Base-by-base conservation (phyloP, 2,329 filamentous ascomycete species). In the Microdochium bolleyi region DNA sequence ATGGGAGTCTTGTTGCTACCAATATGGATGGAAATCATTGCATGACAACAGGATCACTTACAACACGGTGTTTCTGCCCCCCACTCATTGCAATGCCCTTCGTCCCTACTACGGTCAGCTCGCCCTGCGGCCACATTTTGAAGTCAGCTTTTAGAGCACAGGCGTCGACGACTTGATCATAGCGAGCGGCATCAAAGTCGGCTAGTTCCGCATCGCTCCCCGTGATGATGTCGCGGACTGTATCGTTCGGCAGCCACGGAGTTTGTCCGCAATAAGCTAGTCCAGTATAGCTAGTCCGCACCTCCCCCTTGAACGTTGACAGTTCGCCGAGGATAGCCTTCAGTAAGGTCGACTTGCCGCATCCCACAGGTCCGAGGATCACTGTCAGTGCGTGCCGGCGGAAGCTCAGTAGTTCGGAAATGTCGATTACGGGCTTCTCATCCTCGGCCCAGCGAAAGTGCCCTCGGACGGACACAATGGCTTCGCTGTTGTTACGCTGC, bases 11-110 rank as follows among this genome's bases (percentile, higher is more conserved):
- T 19, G 14, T 41, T 16, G 14, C 16, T 19, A 14, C 37, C 14
- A 16, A 8, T 4, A 16, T 16, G 4, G 13, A 19, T 16, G 14
- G 37, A 8, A 4, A 19, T 11, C 7, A 19, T 19, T 19, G 19
- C 10, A 16, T 10, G n/a, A 13, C 41, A 8, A 4, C 4, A 46
- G 16, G 41, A 24, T 24, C 13, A 46, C 41, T 46, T 46, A 46
- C 41, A 22, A 46, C 19, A 5, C 41, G 41, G 22, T 46, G 41
- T 22, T 46, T 46, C 52, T 77, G 73, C 1, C 74, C 74, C 30
- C 73, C 73, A 38, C 73, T 75, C 1, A 77, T 56, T 3, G 63
- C 66, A 9, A 73, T 61, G 1, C 74, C 74, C 7, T 67, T 65
- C 16, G 65, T 70, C 2, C 74, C 73, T 51, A 75, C 65, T 14